Percentiles rank a stretch among this genome's conserved stretches.
phyloP scores from a whole-genome alignment of 192 early-diverging fungal genomes.

The Backusella sp. region DNA sequence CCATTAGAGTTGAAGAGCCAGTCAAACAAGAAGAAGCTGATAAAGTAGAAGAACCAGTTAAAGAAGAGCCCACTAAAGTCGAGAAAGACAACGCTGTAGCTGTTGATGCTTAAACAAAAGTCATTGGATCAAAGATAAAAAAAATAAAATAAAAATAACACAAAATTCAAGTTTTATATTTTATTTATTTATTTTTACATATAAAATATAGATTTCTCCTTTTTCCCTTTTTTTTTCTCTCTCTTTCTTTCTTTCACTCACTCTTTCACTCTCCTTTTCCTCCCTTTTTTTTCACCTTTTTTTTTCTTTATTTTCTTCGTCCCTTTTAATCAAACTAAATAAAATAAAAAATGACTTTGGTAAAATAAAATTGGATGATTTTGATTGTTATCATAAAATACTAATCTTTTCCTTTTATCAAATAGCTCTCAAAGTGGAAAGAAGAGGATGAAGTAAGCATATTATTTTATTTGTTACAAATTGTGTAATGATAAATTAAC shows the following conservation, averaged over 20 bases:
- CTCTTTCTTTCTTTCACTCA: background rate
- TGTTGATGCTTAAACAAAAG: background rate
- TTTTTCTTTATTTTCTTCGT: background rate
- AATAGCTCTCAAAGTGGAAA: slow-evolving; percentile 7
- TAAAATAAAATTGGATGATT: background rate
- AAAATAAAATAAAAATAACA: background rate
- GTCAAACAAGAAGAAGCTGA: background rate
- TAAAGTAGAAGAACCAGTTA: background rate
- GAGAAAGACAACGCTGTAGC: background rate
- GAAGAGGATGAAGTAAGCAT: slow-evolving; percentile 7
- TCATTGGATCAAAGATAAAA: background rate
- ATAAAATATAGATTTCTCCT: slow-evolving; percentile 5
- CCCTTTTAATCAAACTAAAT: background rate
- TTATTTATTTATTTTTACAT: background rate
- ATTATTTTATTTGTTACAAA: background rate
- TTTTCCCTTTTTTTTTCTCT: background rate
- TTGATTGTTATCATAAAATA: background rate
- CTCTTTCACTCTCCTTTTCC: background rate
- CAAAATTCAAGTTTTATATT: background rate
- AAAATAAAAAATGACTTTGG: background rate
- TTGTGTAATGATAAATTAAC: background rate
- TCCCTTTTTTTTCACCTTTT: background rate
- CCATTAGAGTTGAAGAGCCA: background rate
- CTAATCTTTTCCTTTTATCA: background rate
- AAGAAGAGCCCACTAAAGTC: background rate